Evolutionary conservation across 352 stramenopile genomes (phyloP).

Genomic region (Globisporangium barbulae): DNA sequence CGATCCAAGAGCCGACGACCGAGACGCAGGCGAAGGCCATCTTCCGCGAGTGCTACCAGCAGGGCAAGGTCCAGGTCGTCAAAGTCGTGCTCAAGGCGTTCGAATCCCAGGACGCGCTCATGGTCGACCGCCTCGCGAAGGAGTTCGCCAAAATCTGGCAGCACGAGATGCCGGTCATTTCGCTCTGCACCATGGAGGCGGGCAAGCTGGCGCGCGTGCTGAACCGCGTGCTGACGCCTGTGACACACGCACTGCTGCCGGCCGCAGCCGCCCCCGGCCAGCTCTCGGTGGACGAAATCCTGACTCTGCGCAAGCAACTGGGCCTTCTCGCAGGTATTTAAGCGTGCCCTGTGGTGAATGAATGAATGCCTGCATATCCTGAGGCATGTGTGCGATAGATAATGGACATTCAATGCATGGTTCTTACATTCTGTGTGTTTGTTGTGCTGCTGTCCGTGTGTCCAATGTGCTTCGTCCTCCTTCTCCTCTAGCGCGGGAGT

Average conservation of each 20-base stretch:
- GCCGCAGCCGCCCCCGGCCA: conserved; percentile 94
- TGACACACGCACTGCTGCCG: conserved; percentile 93
- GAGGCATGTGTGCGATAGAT: conserved; percentile 7
- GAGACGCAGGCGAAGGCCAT: conserved; percentile 46
- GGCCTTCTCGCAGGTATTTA: conserved; percentile 82
- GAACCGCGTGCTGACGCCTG: conserved; percentile 94
- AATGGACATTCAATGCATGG: conserved; percentile 10
- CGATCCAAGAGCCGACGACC: conserved; percentile 47
- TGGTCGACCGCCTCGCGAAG: conserved; percentile 67
- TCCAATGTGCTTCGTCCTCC: conserved; percentile 4
- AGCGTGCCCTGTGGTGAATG: conserved; percentile 19
- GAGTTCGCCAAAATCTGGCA: conserved; percentile 48
- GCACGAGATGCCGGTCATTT: conserved; percentile 91
- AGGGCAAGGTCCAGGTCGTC: conserved; percentile 80
- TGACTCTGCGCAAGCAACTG: conserved; percentile 79
- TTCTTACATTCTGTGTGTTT: conserved; percentile 13
- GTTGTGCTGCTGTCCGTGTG: conserved; percentile 8
- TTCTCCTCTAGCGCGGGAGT: conserved; percentile 59
- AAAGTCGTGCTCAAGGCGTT: conserved; percentile 91
- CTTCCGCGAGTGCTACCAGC: conserved; percentile 69
- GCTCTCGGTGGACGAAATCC: conserved; percentile 93
- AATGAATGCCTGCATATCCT: background rate
- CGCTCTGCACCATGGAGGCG: conserved; percentile 90
- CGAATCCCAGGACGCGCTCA: conserved; percentile 81
- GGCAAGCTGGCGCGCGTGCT: conserved; percentile 93